Evolutionary conservation across 441 rosid species (phyloP).

Genomic region (Eugenia klotzschiana): DNA sequence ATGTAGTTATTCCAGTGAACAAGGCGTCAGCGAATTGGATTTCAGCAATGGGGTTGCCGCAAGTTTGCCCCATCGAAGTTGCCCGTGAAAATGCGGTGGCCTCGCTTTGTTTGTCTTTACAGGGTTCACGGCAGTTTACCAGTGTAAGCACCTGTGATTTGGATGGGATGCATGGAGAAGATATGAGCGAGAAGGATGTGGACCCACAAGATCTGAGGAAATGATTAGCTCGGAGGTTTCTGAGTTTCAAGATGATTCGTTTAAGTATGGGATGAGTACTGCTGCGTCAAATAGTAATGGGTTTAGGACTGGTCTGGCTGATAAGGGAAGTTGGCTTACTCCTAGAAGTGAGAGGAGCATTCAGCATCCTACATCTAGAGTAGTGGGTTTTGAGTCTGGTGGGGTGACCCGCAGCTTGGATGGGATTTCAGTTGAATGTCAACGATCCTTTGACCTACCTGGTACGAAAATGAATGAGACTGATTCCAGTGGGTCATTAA

Average conservation of each 20-base stretch:
- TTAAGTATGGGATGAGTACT: slow-evolving; percentile 11
- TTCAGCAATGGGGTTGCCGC: slow-evolving; percentile 72
- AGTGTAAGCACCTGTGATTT: slow-evolving; percentile 35
- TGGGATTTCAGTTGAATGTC: slow-evolving; percentile 19
- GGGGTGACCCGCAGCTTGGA: slow-evolving; percentile 20
- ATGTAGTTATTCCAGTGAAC: slow-evolving; percentile 1
- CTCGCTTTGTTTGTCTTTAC: slow-evolving; percentile 25
- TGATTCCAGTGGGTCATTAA: slow-evolving; percentile 43
- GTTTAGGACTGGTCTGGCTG: slow-evolving; percentile 20
- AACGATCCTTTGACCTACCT: slow-evolving; percentile 16
- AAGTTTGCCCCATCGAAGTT: slow-evolving; percentile 38
- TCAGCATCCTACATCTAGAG: slow-evolving; percentile 52
- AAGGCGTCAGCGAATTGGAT: neutral
- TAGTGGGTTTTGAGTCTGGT: slow-evolving; percentile 65
- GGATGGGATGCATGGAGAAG: slow-evolving; percentile 35
- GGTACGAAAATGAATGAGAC: slow-evolving; percentile 19
- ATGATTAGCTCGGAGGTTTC: slow-evolving; percentile 34
- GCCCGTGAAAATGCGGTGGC: slow-evolving; percentile 30
- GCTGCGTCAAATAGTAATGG: slow-evolving; percentile 31
- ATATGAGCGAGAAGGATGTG: slow-evolving; percentile 10
- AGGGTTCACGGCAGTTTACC: slow-evolving; percentile 31
- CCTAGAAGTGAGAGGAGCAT: slow-evolving; percentile 16
- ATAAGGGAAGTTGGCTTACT: slow-evolving; percentile 20
- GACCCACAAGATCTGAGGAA: slow-evolving; percentile 31
- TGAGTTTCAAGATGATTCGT: slow-evolving; percentile 27